Percentiles rank a stretch among this genome's conserved stretches.
phyloP scores from a whole-genome alignment of 148 eudicot species.

The Amaranthus hypochondriacus region DNA sequence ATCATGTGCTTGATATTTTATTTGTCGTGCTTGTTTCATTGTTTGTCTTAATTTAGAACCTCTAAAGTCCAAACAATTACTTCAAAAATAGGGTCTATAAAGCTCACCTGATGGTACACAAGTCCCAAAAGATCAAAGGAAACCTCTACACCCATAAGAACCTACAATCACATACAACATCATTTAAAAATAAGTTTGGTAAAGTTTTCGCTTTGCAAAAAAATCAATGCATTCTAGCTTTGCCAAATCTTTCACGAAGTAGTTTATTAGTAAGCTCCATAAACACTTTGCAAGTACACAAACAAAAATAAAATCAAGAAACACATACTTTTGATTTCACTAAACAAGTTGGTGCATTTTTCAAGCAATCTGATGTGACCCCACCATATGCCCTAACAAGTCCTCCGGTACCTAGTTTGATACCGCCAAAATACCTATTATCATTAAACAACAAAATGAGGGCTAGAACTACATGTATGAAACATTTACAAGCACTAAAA shows the following conservation, averaged over 20 bases:
- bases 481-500: neutral
- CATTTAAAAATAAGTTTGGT: constrained; percentile 1
- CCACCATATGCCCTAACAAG: constrained; percentile 97
- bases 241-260: neutral
- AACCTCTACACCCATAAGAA: constrained; percentile 79
- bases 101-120: constrained; percentile 76
- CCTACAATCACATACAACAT: constrained; percentile 35
- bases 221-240: neutral
- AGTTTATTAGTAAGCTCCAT: neutral
- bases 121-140: constrained; percentile 83
- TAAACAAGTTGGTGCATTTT: constrained; percentile 70
- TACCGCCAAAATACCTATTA: constrained; percentile 84
- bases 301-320: neutral
- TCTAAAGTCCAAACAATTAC: too few relatives aligned
- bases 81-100: constrained; percentile 1
- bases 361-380: constrained; percentile 85
- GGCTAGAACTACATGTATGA: neutral
- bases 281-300: neutral
- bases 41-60: too few relatives aligned
- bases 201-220: neutral
- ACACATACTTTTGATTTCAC: constrained; percentile 72
- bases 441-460: neutral
- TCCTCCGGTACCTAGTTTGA: constrained; percentile 94
- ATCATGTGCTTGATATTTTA: too few relatives aligned
- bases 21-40: too few relatives aligned